Percentiles rank a stretch among this genome's conserved stretches.
Conservation (phyloP, 148 eudicot genomes). For the Cornus controversa region DNA sequence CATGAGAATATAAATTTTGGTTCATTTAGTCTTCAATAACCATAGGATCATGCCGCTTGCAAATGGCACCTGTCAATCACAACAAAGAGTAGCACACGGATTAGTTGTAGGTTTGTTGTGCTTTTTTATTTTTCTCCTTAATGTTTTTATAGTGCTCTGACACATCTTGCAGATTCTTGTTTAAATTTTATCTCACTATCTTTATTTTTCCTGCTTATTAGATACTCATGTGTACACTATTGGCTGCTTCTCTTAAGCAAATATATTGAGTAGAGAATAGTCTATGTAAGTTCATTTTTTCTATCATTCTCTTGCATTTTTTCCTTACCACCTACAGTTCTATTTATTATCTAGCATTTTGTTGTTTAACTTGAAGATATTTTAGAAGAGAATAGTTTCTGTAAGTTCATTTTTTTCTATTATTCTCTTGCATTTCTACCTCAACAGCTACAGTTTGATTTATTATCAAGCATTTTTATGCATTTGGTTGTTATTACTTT, state of each 20-base stretch:
- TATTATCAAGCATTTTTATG: not conserved
- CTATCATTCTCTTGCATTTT: not conserved
- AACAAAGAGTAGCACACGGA: not conserved
- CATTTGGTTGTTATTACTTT: not conserved
- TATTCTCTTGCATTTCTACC: not conserved
- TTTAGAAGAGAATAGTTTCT: not conserved
- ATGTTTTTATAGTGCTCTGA: not conserved
- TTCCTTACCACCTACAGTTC: not conserved
- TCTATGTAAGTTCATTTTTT: not conserved
- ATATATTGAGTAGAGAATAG: not conserved
- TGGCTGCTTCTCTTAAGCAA: not conserved
- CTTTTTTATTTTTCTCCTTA: not conserved
- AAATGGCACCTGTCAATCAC: not conserved
- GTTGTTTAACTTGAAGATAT: not conserved
- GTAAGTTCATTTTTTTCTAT: not conserved
- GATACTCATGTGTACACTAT: not conserved
- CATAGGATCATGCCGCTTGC: not conserved
- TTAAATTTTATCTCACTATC: not conserved
- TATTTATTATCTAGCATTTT: not conserved
- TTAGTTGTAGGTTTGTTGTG: not conserved
- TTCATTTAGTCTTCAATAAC: not conserved
- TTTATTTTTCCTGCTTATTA: constrained; percentile 6
- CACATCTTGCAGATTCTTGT: not conserved
- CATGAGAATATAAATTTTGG: not conserved
- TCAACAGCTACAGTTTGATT: not conserved